Evolutionary conservation across 2,329 filamentous ascomycete genomes (phyloP).

Genomic region (Penicillium sclerotigenum): DNA sequence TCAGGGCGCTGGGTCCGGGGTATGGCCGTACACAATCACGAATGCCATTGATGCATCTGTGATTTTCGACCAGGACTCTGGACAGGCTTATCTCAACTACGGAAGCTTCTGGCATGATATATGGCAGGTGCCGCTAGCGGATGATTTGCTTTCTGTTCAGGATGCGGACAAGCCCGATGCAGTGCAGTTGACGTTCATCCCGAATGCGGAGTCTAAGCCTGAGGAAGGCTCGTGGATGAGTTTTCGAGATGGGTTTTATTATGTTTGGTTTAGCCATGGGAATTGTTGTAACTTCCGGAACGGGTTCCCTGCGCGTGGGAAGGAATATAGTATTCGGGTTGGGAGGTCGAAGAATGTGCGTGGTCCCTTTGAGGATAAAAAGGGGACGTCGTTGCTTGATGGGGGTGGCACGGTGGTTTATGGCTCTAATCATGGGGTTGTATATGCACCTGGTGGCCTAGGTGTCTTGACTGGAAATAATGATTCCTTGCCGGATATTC

Average conservation of each 20-base stretch:
- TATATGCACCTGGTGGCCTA: slow-evolving; percentile 41
- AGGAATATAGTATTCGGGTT: slow-evolving; percentile 38
- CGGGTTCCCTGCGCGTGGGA: slow-evolving; percentile 26
- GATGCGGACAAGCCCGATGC: slow-evolving; percentile 23
- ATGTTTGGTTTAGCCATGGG: slow-evolving; percentile 41
- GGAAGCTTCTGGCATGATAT: slow-evolving; percentile 39
- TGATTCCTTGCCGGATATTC: slow-evolving; percentile 28
- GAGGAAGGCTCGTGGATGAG: slow-evolving; percentile 39
- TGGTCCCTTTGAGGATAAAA: slow-evolving; percentile 37
- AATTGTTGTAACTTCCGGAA: slow-evolving; percentile 35
- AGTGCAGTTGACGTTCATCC: slow-evolving; percentile 28
- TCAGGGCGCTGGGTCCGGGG: slow-evolving; percentile 20
- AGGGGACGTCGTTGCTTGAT: slow-evolving; percentile 25
- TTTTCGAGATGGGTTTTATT: slow-evolving; percentile 37
- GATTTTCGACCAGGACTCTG: slow-evolving; percentile 25
- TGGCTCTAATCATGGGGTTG: slow-evolving; percentile 37
- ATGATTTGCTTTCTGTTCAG: slow-evolving; percentile 31
- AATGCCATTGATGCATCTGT: slow-evolving; percentile 40
- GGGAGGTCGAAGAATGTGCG: slow-evolving; percentile 33
- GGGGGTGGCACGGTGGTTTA: slow-evolving; percentile 38
- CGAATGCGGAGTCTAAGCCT: slow-evolving; percentile 20
- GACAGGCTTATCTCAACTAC: slow-evolving; percentile 31
- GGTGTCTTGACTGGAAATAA: slow-evolving; percentile 30
- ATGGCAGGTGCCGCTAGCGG: slow-evolving; percentile 34
- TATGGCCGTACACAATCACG: slow-evolving; percentile 33